Evolutionary conservation across 768 basidiomycete species (phyloP).

Genomic region (Collybia mongolica): DNA sequence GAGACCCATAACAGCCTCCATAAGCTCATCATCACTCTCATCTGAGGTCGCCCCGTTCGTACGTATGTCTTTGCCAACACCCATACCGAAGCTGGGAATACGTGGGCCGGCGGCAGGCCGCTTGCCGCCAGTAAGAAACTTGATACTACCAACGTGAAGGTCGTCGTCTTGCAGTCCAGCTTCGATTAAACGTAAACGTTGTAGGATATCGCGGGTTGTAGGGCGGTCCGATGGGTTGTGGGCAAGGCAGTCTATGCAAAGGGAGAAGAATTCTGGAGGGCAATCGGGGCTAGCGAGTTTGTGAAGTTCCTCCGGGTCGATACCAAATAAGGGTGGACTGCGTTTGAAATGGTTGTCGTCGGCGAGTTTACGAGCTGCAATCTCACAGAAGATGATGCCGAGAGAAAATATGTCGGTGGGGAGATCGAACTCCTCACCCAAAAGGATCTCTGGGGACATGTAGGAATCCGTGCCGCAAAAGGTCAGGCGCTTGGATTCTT

Average conservation of each 20-base stretch:
- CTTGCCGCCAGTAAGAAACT: conserved; percentile 71
- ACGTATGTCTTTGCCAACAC: conserved; percentile 60
- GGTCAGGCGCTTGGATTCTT: conserved; percentile 82
- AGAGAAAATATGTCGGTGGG: conserved; percentile 95
- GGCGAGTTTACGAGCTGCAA: conserved; percentile 80
- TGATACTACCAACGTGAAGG: conserved; percentile 82
- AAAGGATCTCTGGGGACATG: conserved; percentile 95
- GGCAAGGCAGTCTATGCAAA: conserved; percentile 77
- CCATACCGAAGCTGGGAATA: conserved; percentile 85
- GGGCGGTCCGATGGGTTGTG: conserved; percentile 70
- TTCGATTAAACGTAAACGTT: conserved; percentile 78
- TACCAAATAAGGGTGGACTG: conserved; percentile 71
- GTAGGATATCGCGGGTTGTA: conserved; percentile 75
- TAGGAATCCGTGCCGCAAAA: conserved; percentile 92
- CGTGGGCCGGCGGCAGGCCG: conserved; percentile 61
- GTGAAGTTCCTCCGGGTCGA: conserved; percentile 75
- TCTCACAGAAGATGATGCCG: conserved; percentile 92
- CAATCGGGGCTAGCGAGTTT: conserved; percentile 68
- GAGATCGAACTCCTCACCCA: conserved; percentile 90
- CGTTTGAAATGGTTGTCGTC: conserved; percentile 81
- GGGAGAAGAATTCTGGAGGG: conserved; percentile 72
- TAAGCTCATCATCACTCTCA: conserved; percentile 69
- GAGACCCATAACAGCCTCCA: conserved; percentile 56
- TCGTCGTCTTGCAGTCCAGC: conserved; percentile 76
- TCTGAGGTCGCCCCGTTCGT: conserved; percentile 40